phyloP scores from a whole-genome alignment of 768 basidiomycete species.

The Kwoniella europaea region DNA sequence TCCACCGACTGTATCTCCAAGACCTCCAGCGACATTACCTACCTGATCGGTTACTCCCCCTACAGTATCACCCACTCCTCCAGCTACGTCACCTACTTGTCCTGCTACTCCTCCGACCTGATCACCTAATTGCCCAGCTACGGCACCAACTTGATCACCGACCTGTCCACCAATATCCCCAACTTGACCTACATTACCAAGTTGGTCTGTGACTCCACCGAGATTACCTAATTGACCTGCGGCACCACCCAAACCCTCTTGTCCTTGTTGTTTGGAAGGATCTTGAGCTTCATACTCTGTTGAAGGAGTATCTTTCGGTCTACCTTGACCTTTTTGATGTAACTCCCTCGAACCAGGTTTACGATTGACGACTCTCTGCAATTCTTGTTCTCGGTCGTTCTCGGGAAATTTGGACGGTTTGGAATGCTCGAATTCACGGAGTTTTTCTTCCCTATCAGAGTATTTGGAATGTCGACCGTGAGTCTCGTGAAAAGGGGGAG shows the following conservation, averaged over 20 bases:
- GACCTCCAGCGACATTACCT: background rate
- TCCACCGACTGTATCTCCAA: background rate
- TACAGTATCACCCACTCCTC: constrained; percentile 3
- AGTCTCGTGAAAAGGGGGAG: no score
- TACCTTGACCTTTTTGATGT: constrained; percentile 9
- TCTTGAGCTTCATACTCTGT: background rate
- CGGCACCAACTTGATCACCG: constrained; percentile 12
- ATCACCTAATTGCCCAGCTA: constrained; percentile 13
- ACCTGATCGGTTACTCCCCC: background rate
- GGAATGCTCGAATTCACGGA: constrained; percentile 9
- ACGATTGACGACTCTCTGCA: constrained; percentile 12
- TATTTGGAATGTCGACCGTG: background rate
- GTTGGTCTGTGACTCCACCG: constrained; percentile 2
- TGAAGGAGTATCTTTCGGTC: constrained; percentile 1
- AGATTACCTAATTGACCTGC: background rate
- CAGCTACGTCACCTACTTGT: constrained; percentile 6
- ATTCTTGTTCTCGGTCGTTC: constrained; percentile 9
- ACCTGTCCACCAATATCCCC: constrained; percentile 9
- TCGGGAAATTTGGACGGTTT: constrained; percentile 17
- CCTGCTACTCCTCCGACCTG: background rate
- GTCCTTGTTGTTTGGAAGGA: background rate
- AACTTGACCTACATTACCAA: constrained; percentile 6
- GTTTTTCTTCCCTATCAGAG: background rate
- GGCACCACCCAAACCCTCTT: constrained; percentile 1
- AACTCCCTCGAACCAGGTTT: constrained; percentile 10